phyloP scores from a whole-genome alignment of 306 rosid genomes.

The Rubus parviflorus region DNA sequence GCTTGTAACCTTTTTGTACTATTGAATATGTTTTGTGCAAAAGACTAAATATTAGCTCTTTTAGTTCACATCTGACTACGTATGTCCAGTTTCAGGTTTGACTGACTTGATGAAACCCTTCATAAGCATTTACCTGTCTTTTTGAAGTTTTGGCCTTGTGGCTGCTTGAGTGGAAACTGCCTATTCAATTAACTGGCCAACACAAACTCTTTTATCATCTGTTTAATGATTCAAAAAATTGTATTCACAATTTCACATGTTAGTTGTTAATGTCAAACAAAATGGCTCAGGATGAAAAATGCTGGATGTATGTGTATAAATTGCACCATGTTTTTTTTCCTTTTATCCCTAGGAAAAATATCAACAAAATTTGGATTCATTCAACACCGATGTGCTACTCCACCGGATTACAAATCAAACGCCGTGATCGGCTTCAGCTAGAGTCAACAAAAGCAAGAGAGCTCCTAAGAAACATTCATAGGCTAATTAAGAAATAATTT shows the following conservation, averaged over 20 bases:
- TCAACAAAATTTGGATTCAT: too few species aligned
- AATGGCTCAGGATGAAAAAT: background rate
- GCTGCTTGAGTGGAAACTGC: background rate
- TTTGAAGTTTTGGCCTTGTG: background rate
- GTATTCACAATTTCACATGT: background rate
- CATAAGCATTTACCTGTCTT: background rate
- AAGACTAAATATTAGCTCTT: background rate
- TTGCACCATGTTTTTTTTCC: too few species aligned
- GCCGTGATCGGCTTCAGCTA: too few species aligned
- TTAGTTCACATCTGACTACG: background rate
- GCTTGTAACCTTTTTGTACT: slow-evolving; percentile 10
- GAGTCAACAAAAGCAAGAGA: too few species aligned
- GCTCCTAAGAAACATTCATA: too few species aligned
- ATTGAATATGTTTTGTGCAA: background rate
- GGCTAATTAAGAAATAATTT: too few species aligned
- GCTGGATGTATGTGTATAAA: too few species aligned
- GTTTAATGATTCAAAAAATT: too few species aligned
- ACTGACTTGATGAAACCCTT: slow-evolving; percentile 1
- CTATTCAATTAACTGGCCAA: background rate
- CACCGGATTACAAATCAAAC: too few species aligned
- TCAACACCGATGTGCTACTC: too few species aligned
- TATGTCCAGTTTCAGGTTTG: background rate
- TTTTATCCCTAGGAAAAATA: too few species aligned
- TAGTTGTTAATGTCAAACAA: background rate
- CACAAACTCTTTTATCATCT: background rate